Evolutionary conservation across 2,329 filamentous ascomycete species (phyloP), one percentile per base, ranked within the genome.

Genomic region (Pseudocercospora pini-densiflorae): DNA sequence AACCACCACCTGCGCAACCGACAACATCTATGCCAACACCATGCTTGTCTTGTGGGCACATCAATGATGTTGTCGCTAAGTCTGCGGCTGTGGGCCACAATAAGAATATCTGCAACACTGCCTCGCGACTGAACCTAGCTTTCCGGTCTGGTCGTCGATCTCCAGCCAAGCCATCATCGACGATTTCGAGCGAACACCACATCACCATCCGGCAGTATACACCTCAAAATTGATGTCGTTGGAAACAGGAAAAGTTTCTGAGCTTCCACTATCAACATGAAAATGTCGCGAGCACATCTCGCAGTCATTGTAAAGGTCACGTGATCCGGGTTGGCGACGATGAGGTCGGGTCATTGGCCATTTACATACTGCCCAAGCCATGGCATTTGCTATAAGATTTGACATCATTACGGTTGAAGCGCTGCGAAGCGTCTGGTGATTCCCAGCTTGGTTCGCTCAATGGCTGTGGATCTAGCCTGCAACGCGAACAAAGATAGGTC

Each of bases 121-220:
- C 51, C 51, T 55, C 51, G 24, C 51, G 27, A n/a, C 27, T 31
- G 23, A 55, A 55, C 51, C 51, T 55, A 55, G 51, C 51, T 55
- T 55, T 55, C 51, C 51, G 51, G 5, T 14, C 51, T 29, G 51
- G 12, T 55, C 51, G 51, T 55, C 51, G 10, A 16, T 55, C 24
- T 55, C 51, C 51, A 31, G 51, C 51, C 51, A 55, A 55, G 51
- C 23, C 16, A 55, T 55, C 51, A 55, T 55, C 51, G 51, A 55
- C 51, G 51, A 55, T 55, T 16, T 55, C 51, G 51, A 55, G 24
- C 23, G 27, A 55, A 33, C n/a, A 33, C 51, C 51, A 27, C 51
- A 55, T 31, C 51, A 33, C 24, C 51, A 3, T 7, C 24, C 24
- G 16, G 5, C 24, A n/a, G 51, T 5, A 10, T 7, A 24, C 16